Percentiles rank a stretch among this genome's conserved stretches.
Conservation (phyloP, 2,329 filamentous ascomycete genomes). For the Ambrosiella cleistominuta region DNA sequence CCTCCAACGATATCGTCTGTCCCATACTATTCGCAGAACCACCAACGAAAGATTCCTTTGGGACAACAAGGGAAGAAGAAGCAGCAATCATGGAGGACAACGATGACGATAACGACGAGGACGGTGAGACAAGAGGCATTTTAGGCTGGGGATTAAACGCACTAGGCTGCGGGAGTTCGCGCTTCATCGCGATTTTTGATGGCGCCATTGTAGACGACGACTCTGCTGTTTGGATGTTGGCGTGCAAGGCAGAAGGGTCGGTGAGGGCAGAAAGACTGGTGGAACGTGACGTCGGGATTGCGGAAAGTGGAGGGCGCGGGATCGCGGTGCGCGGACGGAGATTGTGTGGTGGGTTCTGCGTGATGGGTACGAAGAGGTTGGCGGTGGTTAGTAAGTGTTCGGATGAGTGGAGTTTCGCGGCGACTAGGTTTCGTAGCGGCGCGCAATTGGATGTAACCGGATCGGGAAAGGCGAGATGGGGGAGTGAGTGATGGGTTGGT, state of each 20-base stretch:
- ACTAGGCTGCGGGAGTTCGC: slow-evolving; percentile 31
- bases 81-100: neutral
- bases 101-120: neutral
- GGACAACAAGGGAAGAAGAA: neutral
- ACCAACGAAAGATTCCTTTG: neutral
- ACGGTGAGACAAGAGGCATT: neutral
- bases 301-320: slow-evolving; percentile 10
- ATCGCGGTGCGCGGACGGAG: slow-evolving; percentile 7
- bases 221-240: slow-evolving; percentile 31
- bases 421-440: neutral
- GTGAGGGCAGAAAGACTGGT: slow-evolving; percentile 13
- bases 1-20: neutral
- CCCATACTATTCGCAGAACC: neutral
- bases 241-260: slow-evolving; percentile 33
- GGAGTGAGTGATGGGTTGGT: neutral
- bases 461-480: too few relatives aligned
- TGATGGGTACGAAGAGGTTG: neutral
- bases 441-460: too few relatives aligned
- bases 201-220: slow-evolving; percentile 14
- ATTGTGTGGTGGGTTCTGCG: neutral
- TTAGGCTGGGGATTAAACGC: slow-evolving; percentile 11
- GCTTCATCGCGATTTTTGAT: slow-evolving; percentile 30
- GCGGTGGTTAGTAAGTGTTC: neutral
- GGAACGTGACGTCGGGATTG: slow-evolving; percentile 20
- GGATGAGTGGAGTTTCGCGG: neutral